Base-by-base conservation (phyloP, 805 yeast species). In the Millerago galiae region DNA sequence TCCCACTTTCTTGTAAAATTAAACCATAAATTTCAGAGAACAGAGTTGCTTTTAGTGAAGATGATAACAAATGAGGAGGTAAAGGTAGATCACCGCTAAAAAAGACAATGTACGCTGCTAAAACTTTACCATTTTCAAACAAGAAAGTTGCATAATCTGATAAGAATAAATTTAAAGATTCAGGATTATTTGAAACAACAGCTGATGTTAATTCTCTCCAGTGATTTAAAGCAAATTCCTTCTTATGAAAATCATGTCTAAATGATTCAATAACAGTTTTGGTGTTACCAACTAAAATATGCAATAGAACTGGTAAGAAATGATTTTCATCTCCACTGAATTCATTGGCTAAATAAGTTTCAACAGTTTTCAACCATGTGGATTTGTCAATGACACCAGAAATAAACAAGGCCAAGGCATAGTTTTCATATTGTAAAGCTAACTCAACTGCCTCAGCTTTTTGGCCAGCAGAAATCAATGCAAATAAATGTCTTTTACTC, bases 391-490 rank as follows among this genome's bases (percentile, higher is more conserved):
- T 64, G 14, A 86, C 60, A 46, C 81, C 74, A 1, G 95, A 80
- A 38, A 90, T 66, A 26, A 88, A 58, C 42, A 91, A 62, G 0
- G 96, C 83, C 60, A 89, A 68, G 0, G 91, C 79, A 83, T 86
- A 90, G 50, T 86, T 85, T 9, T 77, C 74, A 41, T 76, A 74
- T 2, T 72, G 67, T 15, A 89, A 58, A 1, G 93, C 80, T 42
- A 70, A 65, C 18, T 72, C 67, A 37, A 89, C 61, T 0, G 96
- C 96, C 5, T 70, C 73, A 12, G 74, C 77, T 18, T 79, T 74
- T 43, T 81, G 71, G 2, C 96, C 96, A 5, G 80, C 32, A 79
- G 64, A 34, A 68, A 58, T 29, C 83, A 87, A 1, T 85, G 93
- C 59, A 75, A 83, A 37, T 65, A 65, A 34, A 43, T 21, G 53